phyloP scores from a whole-genome alignment of 768 basidiomycete genomes.

The Nevesoporus exiguus region DNA sequence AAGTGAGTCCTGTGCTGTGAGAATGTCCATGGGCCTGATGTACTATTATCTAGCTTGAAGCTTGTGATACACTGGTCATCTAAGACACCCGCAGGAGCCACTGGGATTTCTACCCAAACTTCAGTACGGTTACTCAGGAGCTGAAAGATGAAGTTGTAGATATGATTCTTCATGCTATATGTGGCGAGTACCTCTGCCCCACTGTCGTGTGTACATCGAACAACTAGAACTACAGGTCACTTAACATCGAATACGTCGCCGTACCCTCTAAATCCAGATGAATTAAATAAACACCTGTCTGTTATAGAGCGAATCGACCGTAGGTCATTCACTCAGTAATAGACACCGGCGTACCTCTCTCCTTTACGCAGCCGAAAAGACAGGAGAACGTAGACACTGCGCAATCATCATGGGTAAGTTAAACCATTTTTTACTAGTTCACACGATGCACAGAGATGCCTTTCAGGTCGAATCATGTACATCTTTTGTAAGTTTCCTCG shows the following conservation, averaged over 20 bases:
- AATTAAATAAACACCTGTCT: constrained; percentile 20
- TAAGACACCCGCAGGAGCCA: constrained; percentile 29
- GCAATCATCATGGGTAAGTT: constrained; percentile 23
- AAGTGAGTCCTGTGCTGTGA: constrained; percentile 3
- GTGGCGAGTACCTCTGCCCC: constrained; percentile 14
- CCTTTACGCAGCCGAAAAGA: constrained; percentile 8
- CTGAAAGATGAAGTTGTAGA: constrained; percentile 26
- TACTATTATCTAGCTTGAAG: not conserved
- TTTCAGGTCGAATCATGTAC: constrained; percentile 32
- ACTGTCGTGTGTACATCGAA: not conserved
- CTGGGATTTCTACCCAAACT: constrained; percentile 32
- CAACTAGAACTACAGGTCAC: constrained; percentile 18
- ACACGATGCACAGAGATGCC: constrained; percentile 5
- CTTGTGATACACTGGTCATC: not conserved
- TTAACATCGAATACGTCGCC: constrained; percentile 28
- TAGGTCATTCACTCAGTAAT: constrained; percentile 3
- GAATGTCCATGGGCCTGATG: constrained; percentile 4
- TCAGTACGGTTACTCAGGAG: constrained; percentile 23
- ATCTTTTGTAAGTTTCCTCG: constrained; percentile 23
- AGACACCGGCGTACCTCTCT: not conserved
- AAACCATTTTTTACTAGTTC: not conserved
- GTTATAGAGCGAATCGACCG: constrained; percentile 28
- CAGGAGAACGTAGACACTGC: constrained; percentile 11
- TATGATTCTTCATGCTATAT: constrained; percentile 26
- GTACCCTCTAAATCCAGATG: constrained; percentile 17